A percentile compares a stretch with the other conserved stretches of the same genome.
Conservation (phyloP, 495 filamentous ascomycete genomes). For the Annulohypoxylon stygium region DNA sequence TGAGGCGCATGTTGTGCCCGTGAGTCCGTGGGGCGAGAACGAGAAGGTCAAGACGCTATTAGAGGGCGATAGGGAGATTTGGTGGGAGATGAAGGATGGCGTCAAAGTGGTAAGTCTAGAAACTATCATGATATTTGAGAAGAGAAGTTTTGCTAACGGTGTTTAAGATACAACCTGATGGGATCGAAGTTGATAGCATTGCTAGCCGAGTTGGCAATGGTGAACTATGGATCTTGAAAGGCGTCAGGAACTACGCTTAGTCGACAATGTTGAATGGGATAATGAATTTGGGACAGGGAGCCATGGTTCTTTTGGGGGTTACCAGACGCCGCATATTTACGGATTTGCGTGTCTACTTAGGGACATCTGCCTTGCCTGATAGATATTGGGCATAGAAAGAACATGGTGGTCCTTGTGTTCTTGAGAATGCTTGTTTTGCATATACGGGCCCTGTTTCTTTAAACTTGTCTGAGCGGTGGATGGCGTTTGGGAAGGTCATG, state of each 20-base stretch:
- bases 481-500: neutral
- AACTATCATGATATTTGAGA: neutral
- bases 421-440: neutral
- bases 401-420: neutral
- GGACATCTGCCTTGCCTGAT: neutral
- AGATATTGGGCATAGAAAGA: neutral
- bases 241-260: slow-evolving; percentile 72
- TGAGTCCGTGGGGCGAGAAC: slow-evolving; percentile 82
- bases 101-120: slow-evolving; percentile 70
- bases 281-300: neutral
- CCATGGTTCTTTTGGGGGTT: neutral
- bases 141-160: slow-evolving; percentile 1
- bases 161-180: slow-evolving; percentile 80
- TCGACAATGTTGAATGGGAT: neutral
- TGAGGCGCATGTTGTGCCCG: slow-evolving; percentile 84
- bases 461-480: neutral
- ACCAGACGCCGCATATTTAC: neutral
- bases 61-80: slow-evolving; percentile 75
- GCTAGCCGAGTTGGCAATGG: slow-evolving; percentile 84
- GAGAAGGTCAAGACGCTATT: slow-evolving; percentile 78
- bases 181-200: slow-evolving; percentile 78
- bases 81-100: slow-evolving; percentile 85
- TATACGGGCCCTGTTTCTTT: neutral
- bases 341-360: neutral
- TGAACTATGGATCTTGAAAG: slow-evolving; percentile 82